These are phyloP conservation scores for Lachnellula subtilissima DNA, from an alignment of 2,329 filamentous ascomycete genomes.

Conservation along the genomic window DNA sequence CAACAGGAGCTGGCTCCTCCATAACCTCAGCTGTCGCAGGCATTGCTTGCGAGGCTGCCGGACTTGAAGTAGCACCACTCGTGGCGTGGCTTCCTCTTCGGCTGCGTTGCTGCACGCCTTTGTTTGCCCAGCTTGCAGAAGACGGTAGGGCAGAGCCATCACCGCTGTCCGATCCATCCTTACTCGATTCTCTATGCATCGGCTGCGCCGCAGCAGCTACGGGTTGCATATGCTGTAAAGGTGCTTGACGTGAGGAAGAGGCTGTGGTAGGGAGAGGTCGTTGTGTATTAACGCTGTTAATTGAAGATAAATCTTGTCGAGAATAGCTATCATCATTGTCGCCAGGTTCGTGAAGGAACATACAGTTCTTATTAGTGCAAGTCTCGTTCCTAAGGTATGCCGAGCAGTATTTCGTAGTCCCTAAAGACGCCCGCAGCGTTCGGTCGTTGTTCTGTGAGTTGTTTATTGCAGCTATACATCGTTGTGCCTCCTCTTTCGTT, in stretches of 20 bases:
- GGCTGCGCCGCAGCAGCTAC: conserved; percentile 44
- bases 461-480: conserved; percentile 88
- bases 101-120: conserved; percentile 59
- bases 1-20: conserved; percentile 35
- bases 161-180: conserved; percentile 67
- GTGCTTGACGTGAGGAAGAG: conserved; percentile 43
- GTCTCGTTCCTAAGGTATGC: conserved; percentile 92
- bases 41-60: conserved; percentile 60
- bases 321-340: conserved; percentile 97
- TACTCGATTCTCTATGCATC: conserved; percentile 75
- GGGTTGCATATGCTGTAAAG: conserved; percentile 30
- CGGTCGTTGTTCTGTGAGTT: conserved; percentile 88
- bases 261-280: conserved; percentile 53
- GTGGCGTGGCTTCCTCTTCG: conserved; percentile 75
- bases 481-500: conserved; percentile 80
- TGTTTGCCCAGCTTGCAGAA: conserved; percentile 86
- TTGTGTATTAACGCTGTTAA: conserved; percentile 83
- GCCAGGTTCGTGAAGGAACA: conserved; percentile 97
- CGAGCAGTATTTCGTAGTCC: conserved; percentile 98
- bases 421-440: conserved; percentile 70
- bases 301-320: conserved; percentile 86
- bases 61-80: conserved; percentile 76
- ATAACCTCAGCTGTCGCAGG: conserved; percentile 49
- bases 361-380: conserved; percentile 93
- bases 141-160: conserved; percentile 90